These are phyloP conservation scores for Dictyophora rubrovolvata DNA, from an alignment of 768 basidiomycete genomes.

Conservation along the genomic window DNA sequence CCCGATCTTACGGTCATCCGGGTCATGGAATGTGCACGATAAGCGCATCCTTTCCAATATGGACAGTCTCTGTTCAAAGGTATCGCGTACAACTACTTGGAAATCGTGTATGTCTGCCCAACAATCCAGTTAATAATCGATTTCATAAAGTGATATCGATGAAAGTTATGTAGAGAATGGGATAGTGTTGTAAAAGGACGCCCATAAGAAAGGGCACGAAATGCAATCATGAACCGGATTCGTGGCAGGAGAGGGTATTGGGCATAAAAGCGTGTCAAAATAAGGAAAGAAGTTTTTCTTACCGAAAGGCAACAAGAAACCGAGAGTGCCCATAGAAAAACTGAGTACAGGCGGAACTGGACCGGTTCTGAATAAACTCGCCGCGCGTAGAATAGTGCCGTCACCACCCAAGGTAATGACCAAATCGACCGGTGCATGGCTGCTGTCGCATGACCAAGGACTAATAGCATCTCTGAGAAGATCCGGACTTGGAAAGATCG, in stretches of 20 bases:
- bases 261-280: background rate
- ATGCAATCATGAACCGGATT: background rate
- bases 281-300: slow-evolving; percentile 24
- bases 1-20: slow-evolving; percentile 45
- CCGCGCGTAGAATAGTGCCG: slow-evolving; percentile 89
- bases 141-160: background rate
- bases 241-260: background rate
- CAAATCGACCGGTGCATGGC: slow-evolving; percentile 44
- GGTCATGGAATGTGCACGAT: slow-evolving; percentile 66
- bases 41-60: slow-evolving; percentile 86
- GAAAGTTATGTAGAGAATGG: background rate
- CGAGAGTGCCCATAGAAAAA: slow-evolving; percentile 88
- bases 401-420: slow-evolving; percentile 91
- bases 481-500: background rate
- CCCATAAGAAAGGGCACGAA: background rate
- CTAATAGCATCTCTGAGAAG: background rate
- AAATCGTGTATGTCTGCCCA: slow-evolving; percentile 79
- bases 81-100: slow-evolving; percentile 66
- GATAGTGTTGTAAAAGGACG: background rate
- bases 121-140: slow-evolving; percentile 1
- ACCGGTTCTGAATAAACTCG: slow-evolving; percentile 81
- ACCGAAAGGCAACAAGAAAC: slow-evolving; percentile 93
- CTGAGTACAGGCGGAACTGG: slow-evolving; percentile 88
- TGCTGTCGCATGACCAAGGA: slow-evolving; percentile 7
- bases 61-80: slow-evolving; percentile 70